These are phyloP conservation scores for Pichia heedii DNA, from an alignment of 805 yeast genomes.

Conservation along the genomic window DNA sequence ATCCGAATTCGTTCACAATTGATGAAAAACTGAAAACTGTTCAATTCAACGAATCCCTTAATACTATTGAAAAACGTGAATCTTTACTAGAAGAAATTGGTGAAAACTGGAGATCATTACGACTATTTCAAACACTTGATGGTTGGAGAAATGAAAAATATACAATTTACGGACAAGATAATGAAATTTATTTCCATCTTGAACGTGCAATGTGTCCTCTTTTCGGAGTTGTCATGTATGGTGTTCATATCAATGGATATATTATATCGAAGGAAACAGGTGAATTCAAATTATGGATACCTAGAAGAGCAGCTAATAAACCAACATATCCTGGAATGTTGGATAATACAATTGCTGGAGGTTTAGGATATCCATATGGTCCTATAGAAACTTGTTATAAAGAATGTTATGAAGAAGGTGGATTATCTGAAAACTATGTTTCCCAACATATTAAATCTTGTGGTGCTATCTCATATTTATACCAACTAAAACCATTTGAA, in stretches of 20 bases:
- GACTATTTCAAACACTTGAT: conserved; percentile 31
- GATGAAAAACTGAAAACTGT: conserved; percentile 23
- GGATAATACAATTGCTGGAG: conserved; percentile 95
- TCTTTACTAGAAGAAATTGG: conserved; percentile 37
- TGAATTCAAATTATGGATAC: conserved; percentile 65
- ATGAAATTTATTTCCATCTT: conserved; percentile 51
- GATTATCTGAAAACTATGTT: conserved; percentile 48
- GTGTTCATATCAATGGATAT: conserved; percentile 82
- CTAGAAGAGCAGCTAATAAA: conserved; percentile 67
- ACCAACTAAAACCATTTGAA: conserved; percentile 25
- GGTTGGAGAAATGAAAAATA: conserved; percentile 90
- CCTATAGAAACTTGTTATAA: conserved; percentile 69
- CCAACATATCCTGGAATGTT: conserved; percentile 86
- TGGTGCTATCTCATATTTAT: conserved; percentile 67
- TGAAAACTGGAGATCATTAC: conserved; percentile 27
- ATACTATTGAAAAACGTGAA: conserved; percentile 35
- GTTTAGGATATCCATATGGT: conserved; percentile 75
- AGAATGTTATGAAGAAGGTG: conserved; percentile 90
- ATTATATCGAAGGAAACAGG: conserved; percentile 30
- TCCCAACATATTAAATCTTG: conserved; percentile 33
- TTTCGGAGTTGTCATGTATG: conserved; percentile 83
- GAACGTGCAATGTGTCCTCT: conserved; percentile 80
- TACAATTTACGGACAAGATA: conserved; percentile 51
- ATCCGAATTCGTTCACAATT: conserved; percentile 19
- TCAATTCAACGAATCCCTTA: conserved; percentile 20